Percentiles rank a stretch among this genome's conserved stretches.
Evolutionary conservation across 495 filamentous ascomycete species (phyloP).

Genomic region (Aspergillus nidulans): DNA sequence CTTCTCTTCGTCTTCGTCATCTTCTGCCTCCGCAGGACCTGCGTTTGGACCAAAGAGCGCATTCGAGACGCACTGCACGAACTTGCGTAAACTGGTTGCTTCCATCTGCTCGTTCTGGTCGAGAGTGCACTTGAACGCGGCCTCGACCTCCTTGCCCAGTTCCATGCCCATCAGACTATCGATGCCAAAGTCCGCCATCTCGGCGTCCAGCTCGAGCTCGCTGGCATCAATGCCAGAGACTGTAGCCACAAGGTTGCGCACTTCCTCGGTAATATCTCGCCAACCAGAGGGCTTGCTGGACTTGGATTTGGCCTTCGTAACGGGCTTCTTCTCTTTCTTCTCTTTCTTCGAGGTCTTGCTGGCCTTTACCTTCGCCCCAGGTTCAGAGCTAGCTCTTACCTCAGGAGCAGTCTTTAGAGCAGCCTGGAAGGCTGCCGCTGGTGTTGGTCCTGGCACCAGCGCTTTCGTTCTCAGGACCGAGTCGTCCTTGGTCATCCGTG

Average conservation of each 20-base stretch:
- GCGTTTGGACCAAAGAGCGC: background rate
- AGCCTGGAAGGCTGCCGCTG: too few relatives aligned
- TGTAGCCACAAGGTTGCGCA: too few relatives aligned
- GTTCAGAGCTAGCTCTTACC: too few relatives aligned
- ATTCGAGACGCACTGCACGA: background rate
- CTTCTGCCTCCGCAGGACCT: background rate
- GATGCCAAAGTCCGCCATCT: constrained; percentile 38
- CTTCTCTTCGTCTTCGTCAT: background rate
- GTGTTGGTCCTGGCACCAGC: too few relatives aligned
- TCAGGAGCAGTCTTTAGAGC: too few relatives aligned
- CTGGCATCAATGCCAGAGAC: too few relatives aligned
- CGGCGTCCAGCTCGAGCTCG: constrained; percentile 3
- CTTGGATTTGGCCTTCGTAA: too few relatives aligned
- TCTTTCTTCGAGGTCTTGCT: too few relatives aligned
- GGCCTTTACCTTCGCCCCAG: too few relatives aligned
- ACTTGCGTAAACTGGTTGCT: constrained; percentile 10
- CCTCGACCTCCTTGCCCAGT: constrained; percentile 43
- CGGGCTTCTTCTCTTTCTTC: too few relatives aligned
- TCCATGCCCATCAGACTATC: constrained; percentile 53
- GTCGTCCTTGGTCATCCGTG: constrained; percentile 13
- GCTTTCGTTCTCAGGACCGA: constrained; percentile 17
- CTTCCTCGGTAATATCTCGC: too few relatives aligned
- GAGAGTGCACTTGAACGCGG: constrained; percentile 32
- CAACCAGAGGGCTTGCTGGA: too few relatives aligned
- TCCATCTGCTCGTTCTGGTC: constrained; percentile 28